A percentile compares a stretch with the other conserved stretches of the same genome.
phyloP scores from a whole-genome alignment of 208 protist species.

The Trypanosoma mega region DNA sequence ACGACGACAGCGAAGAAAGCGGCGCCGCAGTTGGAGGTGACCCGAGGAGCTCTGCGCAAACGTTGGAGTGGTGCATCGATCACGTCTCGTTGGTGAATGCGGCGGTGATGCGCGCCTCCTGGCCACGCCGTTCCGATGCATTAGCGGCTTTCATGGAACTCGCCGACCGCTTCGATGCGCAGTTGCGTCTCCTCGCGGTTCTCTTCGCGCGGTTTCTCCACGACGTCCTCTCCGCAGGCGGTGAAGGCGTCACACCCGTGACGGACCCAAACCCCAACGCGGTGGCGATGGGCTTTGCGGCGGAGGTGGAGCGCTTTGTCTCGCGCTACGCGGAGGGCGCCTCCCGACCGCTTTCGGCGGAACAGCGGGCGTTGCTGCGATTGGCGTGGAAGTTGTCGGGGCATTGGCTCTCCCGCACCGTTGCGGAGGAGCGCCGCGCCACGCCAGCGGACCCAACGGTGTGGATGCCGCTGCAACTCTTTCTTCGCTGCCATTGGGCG shows the following conservation, averaged over 20 bases:
- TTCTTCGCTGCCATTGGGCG: constrained; percentile 46
- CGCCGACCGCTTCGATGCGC: constrained; percentile 39
- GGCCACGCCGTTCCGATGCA: constrained; percentile 29
- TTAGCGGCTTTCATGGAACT: constrained; percentile 39
- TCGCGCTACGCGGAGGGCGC: constrained; percentile 41
- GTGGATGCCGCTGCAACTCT: constrained; percentile 40
- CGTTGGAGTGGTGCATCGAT: no score
- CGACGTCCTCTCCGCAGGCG: constrained; percentile 4
- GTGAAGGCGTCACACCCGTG: neutral
- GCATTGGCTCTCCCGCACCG: constrained; percentile 42
- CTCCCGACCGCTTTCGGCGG: constrained; percentile 23
- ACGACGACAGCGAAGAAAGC: neutral
- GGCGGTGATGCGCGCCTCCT: constrained; percentile 7
- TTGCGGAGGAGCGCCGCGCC: constrained; percentile 3
- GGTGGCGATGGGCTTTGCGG: constrained; percentile 13
- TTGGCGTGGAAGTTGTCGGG: constrained; percentile 43
- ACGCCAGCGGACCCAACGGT: neutral
- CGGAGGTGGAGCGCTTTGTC: constrained; percentile 26
- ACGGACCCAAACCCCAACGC: neutral
- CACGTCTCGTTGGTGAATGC: constrained; percentile 7
- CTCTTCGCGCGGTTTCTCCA: constrained; percentile 33
- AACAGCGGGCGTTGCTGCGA: constrained; percentile 46
- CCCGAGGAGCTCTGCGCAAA: no score
- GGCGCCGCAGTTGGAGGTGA: no score
- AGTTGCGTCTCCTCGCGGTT: constrained; percentile 42